These are phyloP conservation scores for Teratosphaeria epicoccoides DNA, from an alignment of 2,329 filamentous ascomycete genomes.

Conservation along the genomic window DNA sequence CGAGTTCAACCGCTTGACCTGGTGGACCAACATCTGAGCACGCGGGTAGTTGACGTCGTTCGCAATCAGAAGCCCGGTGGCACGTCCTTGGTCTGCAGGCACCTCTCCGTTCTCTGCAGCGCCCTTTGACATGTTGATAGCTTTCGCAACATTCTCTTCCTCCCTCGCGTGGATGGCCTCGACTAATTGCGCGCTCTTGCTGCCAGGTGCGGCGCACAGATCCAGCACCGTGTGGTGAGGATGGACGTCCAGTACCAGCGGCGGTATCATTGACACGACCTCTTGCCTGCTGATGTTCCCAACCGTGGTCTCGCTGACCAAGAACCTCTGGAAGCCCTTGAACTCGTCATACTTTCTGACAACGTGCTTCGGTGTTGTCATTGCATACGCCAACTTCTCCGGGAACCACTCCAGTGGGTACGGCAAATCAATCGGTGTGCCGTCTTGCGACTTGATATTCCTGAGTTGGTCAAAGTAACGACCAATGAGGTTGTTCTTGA, in stretches of 20 bases:
- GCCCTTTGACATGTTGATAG: conserved; percentile 53
- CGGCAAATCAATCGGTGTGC: conserved; percentile 69
- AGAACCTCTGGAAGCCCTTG: conserved; percentile 90
- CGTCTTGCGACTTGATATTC: conserved; percentile 61
- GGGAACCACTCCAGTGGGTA: conserved; percentile 83
- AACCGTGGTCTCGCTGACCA: conserved; percentile 92
- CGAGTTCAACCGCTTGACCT: conserved; percentile 92
- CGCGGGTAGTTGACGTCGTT: conserved; percentile 97
- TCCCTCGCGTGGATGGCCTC: conserved; percentile 91
- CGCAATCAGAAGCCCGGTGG: conserved; percentile 83
- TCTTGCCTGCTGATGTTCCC: conserved; percentile 97
- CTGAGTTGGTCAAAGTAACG: conserved; percentile 86
- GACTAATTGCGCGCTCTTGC: conserved; percentile 89
- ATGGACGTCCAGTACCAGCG: conserved; percentile 78
- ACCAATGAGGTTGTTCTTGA: conserved; percentile 77
- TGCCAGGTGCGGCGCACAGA: conserved; percentile 91
- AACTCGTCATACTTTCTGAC: conserved; percentile 90
- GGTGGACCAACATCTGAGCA: conserved; percentile 92
- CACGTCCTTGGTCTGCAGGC: conserved; percentile 67
- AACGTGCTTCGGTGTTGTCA: conserved; percentile 96
- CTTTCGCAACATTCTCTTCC: conserved; percentile 70
- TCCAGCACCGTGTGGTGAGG: conserved; percentile 91
- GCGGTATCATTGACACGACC: conserved; percentile 97
- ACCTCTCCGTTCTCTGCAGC: conserved; percentile 31
- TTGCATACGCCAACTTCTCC: conserved; percentile 88